Percentiles rank a stretch among this genome's conserved stretches.
These are phyloP conservation scores for Trypanosoma avium DNA, from an alignment of 208 protist genomes.

Conservation along the genomic window DNA sequence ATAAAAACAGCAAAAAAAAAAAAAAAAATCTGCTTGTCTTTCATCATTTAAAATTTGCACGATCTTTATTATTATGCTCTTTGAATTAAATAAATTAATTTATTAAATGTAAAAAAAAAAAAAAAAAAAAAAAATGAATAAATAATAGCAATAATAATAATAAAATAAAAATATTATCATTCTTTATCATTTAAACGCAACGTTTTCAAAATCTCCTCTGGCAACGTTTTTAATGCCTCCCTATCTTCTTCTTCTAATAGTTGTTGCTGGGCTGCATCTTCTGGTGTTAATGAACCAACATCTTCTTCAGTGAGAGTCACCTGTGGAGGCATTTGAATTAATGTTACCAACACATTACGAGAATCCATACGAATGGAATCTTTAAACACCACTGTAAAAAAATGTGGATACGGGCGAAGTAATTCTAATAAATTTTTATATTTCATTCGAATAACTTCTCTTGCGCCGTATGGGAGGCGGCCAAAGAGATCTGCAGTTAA, in stretches of 20 bases:
- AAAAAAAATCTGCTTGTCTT: too few species aligned
- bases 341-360: conserved; percentile 21
- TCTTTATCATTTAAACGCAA: neutral
- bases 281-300: conserved; percentile 11
- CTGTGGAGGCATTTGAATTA: conserved; percentile 27
- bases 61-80: too few species aligned
- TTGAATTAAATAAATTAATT: too few species aligned
- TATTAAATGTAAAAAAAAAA: too few species aligned
- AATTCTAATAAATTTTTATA: conserved; percentile 35
- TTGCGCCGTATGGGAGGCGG: conserved; percentile 39
- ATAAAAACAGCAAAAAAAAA: too few species aligned
- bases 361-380: conserved; percentile 25
- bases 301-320: conserved; percentile 22
- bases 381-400: conserved; percentile 44
- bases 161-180: neutral
- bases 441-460: conserved; percentile 34
- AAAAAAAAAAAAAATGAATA: too few species aligned
- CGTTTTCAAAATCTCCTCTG: conserved; percentile 19
- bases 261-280: conserved; percentile 2
- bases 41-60: too few species aligned
- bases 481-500: conserved; percentile 26
- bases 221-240: conserved; percentile 23
- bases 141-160: too few species aligned
- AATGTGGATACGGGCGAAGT: conserved; percentile 39
- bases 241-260: conserved; percentile 24